Conservation (phyloP, 495 filamentous ascomycete species). For the Schizothecium vesticola region DNA sequence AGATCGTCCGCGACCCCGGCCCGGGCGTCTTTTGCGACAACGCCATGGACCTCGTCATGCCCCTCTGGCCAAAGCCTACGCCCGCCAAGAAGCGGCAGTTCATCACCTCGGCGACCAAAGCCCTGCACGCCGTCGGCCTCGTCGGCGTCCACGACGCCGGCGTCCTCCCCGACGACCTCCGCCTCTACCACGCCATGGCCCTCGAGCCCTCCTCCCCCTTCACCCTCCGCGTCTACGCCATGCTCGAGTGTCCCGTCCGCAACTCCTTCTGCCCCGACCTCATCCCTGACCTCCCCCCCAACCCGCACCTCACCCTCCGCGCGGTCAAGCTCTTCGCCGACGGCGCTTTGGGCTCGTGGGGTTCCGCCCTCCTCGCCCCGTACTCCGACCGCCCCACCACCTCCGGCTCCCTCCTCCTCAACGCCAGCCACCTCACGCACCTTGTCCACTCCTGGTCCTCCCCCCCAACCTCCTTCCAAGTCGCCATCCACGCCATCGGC, state of each 20-base stretch:
- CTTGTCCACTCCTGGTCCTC: constrained; percentile 43
- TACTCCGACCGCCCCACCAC: constrained; percentile 54
- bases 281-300: not conserved
- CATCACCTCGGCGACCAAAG: constrained; percentile 49
- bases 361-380: constrained; percentile 56
- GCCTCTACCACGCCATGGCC: constrained; percentile 46
- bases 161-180: constrained; percentile 44
- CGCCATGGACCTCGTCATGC: constrained; percentile 55
- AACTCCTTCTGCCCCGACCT: constrained; percentile 52
- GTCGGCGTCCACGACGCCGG: constrained; percentile 62
- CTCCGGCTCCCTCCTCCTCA: constrained; percentile 55
- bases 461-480: constrained; percentile 45
- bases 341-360: constrained; percentile 60
- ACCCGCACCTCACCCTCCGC: not conserved
- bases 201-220: constrained; percentile 46
- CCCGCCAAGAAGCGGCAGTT: constrained; percentile 42
- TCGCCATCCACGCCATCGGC: constrained; percentile 62
- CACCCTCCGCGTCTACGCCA: constrained; percentile 52
- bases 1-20: constrained; percentile 50
- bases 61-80: constrained; percentile 50
- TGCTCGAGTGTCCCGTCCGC: constrained; percentile 56
- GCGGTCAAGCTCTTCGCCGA: constrained; percentile 32
- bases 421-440: constrained; percentile 44
- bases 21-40: constrained; percentile 67
- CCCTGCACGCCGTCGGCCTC: constrained; percentile 54